Percentiles rank a stretch among this genome's conserved stretches.
Conservation (phyloP, 225 moss, liverwort and hornwort species). For the Sphagnum tenellum region DNA sequence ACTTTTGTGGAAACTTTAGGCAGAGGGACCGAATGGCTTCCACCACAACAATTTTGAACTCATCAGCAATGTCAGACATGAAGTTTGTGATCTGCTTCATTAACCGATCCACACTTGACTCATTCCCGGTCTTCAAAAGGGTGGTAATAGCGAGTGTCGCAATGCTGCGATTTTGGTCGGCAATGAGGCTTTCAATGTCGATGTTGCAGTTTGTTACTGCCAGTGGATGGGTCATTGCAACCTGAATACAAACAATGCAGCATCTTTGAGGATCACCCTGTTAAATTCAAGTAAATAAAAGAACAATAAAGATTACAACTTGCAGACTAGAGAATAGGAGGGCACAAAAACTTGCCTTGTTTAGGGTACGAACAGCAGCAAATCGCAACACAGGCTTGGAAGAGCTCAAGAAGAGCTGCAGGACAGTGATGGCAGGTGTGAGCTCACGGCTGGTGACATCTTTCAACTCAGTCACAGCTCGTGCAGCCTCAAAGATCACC, state of each 20-base stretch:
- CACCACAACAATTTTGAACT: constrained; percentile 93
- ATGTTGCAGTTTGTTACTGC: constrained; percentile 89
- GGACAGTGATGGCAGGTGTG: constrained; percentile 77
- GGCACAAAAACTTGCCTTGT: constrained; percentile 38
- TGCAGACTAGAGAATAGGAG: too few species aligned
- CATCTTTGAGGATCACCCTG: too few species aligned
- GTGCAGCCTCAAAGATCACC: constrained; percentile 92
- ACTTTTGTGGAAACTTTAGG: constrained; percentile 84
- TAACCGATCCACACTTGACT: constrained; percentile 85
- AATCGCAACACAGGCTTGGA: constrained; percentile 87
- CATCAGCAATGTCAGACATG: constrained; percentile 85
- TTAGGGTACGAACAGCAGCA: constrained; percentile 83
- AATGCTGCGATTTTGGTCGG: constrained; percentile 87
- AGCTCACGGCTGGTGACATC: constrained; percentile 73
- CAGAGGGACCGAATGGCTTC: constrained; percentile 80
- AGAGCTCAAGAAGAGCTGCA: constrained; percentile 83
- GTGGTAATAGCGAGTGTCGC: constrained; percentile 90
- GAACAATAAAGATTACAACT: too few species aligned
- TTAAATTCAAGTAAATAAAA: too few species aligned
- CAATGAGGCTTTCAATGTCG: constrained; percentile 86
- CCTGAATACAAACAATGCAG: constrained; percentile 16
- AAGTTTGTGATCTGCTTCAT: constrained; percentile 92
- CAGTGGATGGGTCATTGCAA: constrained; percentile 77
- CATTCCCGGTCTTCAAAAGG: constrained; percentile 80
- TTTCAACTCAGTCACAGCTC: constrained; percentile 64